Conservation (phyloP, 371 early-diverging fungal genomes). For the Lichtheimia ornata region DNA sequence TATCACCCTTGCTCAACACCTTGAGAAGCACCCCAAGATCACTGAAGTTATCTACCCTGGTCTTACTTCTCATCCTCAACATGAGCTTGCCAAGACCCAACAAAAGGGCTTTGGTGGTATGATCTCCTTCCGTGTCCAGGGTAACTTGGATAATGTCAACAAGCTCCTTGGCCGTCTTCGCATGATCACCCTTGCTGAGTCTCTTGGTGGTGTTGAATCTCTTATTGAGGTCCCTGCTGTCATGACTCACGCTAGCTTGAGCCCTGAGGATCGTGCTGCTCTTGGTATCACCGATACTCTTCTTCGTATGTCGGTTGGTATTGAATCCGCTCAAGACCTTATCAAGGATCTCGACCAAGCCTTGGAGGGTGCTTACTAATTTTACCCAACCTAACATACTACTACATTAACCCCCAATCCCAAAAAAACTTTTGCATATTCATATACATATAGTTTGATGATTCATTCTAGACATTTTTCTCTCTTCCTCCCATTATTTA, state of each 20-base stretch:
- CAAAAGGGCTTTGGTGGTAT: slow-evolving; percentile 86
- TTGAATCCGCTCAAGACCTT: slow-evolving; percentile 83
- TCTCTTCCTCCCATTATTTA: not conserved
- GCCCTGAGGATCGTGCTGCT: slow-evolving; percentile 72
- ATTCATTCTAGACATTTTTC: not conserved
- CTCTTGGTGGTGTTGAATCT: slow-evolving; percentile 86
- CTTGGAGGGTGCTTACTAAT: slow-evolving; percentile 48
- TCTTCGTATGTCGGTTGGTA: slow-evolving; percentile 81
- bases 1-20: slow-evolving; percentile 69
- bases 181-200: slow-evolving; percentile 84
- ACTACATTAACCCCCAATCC: not conserved
- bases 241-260: slow-evolving; percentile 88
- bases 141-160: slow-evolving; percentile 68
- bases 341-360: slow-evolving; percentile 68
- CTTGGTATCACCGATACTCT: slow-evolving; percentile 84
- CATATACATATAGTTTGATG: not conserved
- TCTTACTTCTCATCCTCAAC: slow-evolving; percentile 78
- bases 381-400: too few relatives aligned
- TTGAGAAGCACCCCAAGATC: slow-evolving; percentile 67
- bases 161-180: slow-evolving; percentile 66
- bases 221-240: slow-evolving; percentile 82
- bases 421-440: not conserved
- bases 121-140: slow-evolving; percentile 84
- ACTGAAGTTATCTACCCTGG: slow-evolving; percentile 87
- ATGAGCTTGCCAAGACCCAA: slow-evolving; percentile 79